Evolutionary conservation across 495 filamentous ascomycete genomes (phyloP).

Genomic region (Lophium mytilinum): DNA sequence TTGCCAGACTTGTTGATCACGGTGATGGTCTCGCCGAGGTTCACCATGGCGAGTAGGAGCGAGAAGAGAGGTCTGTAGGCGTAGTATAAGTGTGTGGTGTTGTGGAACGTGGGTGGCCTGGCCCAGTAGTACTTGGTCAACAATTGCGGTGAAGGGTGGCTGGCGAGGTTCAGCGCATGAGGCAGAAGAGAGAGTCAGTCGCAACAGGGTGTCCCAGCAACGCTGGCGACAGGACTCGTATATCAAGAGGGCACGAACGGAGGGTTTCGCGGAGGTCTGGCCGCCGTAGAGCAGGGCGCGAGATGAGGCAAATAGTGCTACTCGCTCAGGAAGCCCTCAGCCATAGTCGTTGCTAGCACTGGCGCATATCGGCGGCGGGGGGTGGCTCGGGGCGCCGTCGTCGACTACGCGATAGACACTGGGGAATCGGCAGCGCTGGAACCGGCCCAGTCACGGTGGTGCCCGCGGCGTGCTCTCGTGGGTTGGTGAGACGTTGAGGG

Average conservation of each 20-base stretch:
- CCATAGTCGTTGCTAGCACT: conserved; percentile 10
- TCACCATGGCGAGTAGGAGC: conserved; percentile 7
- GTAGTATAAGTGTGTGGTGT: not conserved
- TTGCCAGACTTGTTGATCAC: conserved; percentile 90
- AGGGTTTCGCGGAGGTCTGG: too few relatives aligned
- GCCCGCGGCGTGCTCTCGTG: conserved; percentile 13
- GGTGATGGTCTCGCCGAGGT: conserved; percentile 65
- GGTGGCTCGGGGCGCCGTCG: conserved; percentile 6
- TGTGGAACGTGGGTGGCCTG: conserved; percentile 13
- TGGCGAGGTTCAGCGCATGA: not conserved
- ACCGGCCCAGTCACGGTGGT: conserved; percentile 12
- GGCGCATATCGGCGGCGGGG: conserved; percentile 6
- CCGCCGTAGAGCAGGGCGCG: not conserved
- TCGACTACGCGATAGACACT: not conserved
- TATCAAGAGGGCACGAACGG: too few relatives aligned
- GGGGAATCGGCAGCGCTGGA: conserved; percentile 1
- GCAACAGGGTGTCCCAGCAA: not conserved
- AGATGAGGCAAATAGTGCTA: conserved; percentile 13
- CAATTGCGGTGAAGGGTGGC: conserved; percentile 13
- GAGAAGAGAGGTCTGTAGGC: not conserved
- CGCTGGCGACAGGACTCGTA: not conserved
- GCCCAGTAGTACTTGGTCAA: conserved; percentile 19
- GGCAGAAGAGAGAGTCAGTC: not conserved
- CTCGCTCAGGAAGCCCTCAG: not conserved
- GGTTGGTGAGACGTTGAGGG: conserved; percentile 13